Evolutionary conservation across 208 protist genomes (phyloP).

Genomic region (Leishmania amazonensis): DNA sequence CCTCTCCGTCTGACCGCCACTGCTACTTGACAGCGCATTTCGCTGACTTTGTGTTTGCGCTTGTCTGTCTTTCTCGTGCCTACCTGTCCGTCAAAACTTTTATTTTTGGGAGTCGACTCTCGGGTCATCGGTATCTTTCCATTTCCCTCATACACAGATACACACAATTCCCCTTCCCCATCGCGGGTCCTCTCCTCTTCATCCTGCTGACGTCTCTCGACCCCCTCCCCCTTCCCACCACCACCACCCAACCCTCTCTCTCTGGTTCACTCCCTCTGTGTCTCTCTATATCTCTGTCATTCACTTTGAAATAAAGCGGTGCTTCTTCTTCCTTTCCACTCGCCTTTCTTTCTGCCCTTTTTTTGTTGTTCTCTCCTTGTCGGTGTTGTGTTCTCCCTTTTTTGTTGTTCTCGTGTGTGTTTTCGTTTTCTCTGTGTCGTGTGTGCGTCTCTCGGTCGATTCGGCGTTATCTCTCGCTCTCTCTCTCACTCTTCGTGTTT

Average conservation of each 20-base stretch:
- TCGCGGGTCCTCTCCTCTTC: background rate
- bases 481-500: background rate
- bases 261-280: background rate
- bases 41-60: background rate
- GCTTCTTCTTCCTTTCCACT: background rate
- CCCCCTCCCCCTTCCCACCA: background rate
- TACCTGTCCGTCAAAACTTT: background rate
- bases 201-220: background rate
- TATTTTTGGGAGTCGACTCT: background rate
- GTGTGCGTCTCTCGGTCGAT: background rate
- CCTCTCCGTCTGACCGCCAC: background rate
- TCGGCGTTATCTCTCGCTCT: background rate
- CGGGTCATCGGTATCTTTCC: background rate
- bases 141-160: background rate
- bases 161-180: background rate
- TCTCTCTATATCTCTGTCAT: background rate
- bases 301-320: background rate
- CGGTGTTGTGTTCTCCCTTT: background rate
- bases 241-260: background rate
- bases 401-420: background rate
- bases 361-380: background rate
- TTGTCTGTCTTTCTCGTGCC: background rate
- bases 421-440: background rate
- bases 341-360: background rate
- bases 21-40: background rate